Conservation (phyloP, 202 grass and related monocot genomes). For the Elaeis oleifera region DNA sequence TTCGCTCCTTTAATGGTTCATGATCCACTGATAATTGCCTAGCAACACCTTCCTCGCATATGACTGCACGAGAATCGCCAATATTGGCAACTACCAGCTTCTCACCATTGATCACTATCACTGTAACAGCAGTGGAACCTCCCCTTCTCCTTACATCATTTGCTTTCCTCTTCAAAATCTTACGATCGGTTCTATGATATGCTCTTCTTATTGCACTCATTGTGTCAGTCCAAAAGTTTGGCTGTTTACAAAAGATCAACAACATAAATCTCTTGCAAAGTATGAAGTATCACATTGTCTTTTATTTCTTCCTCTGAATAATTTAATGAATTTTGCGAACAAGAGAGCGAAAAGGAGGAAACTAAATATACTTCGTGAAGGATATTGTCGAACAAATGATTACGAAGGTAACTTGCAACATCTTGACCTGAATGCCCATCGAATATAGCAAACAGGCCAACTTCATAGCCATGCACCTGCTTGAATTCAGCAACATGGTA, state of each 20-base stretch:
- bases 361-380: constrained; percentile 27
- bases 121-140: constrained; percentile 48
- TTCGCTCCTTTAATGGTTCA: constrained; percentile 40
- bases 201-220: constrained; percentile 41
- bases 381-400: constrained; percentile 60
- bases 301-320: too few relatives aligned
- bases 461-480: constrained; percentile 37
- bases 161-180: constrained; percentile 36
- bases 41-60: constrained; percentile 26
- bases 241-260: constrained; percentile 9
- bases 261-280: too few relatives aligned
- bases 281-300: too few relatives aligned
- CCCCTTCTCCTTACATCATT: constrained; percentile 8
- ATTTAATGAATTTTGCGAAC: neutral
- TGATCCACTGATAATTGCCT: constrained; percentile 63
- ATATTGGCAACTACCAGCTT: constrained; percentile 40
- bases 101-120: constrained; percentile 47
- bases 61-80: constrained; percentile 50
- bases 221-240: constrained; percentile 49
- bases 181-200: constrained; percentile 42
- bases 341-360: neutral
- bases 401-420: constrained; percentile 44
- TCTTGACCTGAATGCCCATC: constrained; percentile 47
- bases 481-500: constrained; percentile 36
- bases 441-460: constrained; percentile 58